Evolutionary conservation across 2,329 filamentous ascomycete species (phyloP).

Genomic region (Niveomyces coronatus): DNA sequence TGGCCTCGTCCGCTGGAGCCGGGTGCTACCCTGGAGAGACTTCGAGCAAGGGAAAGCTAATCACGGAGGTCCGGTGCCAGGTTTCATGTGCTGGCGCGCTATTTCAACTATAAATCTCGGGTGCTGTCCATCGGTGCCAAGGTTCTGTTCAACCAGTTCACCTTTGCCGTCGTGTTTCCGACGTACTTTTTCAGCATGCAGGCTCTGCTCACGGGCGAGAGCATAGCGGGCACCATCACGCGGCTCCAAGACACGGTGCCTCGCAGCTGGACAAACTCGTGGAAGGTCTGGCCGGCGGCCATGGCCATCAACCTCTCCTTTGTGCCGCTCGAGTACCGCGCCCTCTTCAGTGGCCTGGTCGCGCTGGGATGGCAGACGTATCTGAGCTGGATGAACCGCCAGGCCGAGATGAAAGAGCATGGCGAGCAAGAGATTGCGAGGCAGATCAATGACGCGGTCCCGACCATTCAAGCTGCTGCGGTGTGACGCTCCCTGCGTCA

Average conservation of each 20-base stretch:
- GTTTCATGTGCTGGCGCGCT: slow-evolving; percentile 68
- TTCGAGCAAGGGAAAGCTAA: too few species aligned
- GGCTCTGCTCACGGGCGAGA: slow-evolving; percentile 61
- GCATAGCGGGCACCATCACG: slow-evolving; percentile 51
- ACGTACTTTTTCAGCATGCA: slow-evolving; percentile 76
- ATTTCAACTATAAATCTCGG: slow-evolving; percentile 77
- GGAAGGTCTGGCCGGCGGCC: slow-evolving; percentile 81
- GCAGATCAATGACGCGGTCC: background rate
- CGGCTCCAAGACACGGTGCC: slow-evolving; percentile 69
- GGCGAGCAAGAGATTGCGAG: background rate
- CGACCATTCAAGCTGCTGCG: background rate
- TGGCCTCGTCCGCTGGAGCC: too few species aligned
- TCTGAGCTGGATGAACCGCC: slow-evolving; percentile 67
- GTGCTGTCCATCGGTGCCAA: slow-evolving; percentile 62
- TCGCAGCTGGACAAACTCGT: slow-evolving; percentile 63
- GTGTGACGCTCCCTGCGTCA: background rate
- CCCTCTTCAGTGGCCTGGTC: slow-evolving; percentile 67
- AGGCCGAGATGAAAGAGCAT: slow-evolving; percentile 44
- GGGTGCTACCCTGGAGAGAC: too few species aligned
- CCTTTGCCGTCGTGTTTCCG: slow-evolving; percentile 78
- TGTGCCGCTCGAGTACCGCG: slow-evolving; percentile 66
- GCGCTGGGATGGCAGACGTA: slow-evolving; percentile 92
- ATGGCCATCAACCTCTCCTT: slow-evolving; percentile 85
- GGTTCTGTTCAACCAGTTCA: slow-evolving; percentile 66
- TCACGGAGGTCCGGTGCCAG: slow-evolving; percentile 26